Evolutionary conservation across 208 protist species (phyloP), one percentile per base, ranked within the genome.

Genomic region (Leishmania mexicana): DNA sequence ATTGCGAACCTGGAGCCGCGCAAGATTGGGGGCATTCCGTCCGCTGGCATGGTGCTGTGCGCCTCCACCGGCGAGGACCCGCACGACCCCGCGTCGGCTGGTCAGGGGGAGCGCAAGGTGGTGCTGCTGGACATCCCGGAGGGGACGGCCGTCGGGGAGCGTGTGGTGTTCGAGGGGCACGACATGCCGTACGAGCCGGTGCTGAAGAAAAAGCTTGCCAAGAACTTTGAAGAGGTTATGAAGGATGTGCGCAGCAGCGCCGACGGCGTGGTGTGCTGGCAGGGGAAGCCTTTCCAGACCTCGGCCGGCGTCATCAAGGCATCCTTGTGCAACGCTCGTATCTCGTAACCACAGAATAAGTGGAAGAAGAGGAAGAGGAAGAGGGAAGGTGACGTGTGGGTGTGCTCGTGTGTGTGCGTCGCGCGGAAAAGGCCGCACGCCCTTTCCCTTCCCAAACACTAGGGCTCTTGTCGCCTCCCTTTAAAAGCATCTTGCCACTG

Each of bases 1-100:
- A 90, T 99, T 51, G 96, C 95, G 42, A 99, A 99, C 87, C 87
- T 99, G 68, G 97, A 99, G 88, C 96, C 98, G 28, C 93, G 92
- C 57, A 98, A 98, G 87, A 97, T 99, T 80, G 90, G 80, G 40
- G 98, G 97, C 68, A 90, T 98, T 40, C 81, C 88, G n/a, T 97
- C 92, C 35, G 83, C 92, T 58, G 98, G 95, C 74, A 99, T 99
- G 98, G 95, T 99, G 65, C 84, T 99, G 68, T 98, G 96, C 81
- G 95, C 95, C 51, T 98, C 94, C 19, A 84, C 80, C 31, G 86
- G 80, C 31, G 88, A 92, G 57, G 87, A 90, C 80, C 83, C 85
- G 74, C 87, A 91, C 83, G 80, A 90, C 76, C 79, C 85, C 10
- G 62, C 81, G 31, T 85, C 85, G 21, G 88, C 83, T 2, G 87